Evolutionary conservation across 805 yeast genomes (phyloP).

Genomic region (Yueomyces sp.): DNA sequence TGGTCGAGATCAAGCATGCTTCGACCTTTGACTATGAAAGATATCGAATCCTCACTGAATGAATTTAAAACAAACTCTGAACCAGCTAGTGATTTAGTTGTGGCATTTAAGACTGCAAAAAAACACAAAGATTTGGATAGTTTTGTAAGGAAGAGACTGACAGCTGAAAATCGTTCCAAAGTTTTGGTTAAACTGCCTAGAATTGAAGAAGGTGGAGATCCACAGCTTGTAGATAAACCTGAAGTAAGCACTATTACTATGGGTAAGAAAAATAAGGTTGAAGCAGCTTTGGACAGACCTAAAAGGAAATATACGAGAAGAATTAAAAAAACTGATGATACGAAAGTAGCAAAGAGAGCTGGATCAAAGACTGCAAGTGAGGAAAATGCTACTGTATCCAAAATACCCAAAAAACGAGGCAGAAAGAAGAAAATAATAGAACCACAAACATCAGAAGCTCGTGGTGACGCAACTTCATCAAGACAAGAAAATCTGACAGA

Average conservation of each 20-base stretch:
- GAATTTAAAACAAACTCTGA: slow-evolving; percentile 5
- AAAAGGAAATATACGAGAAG: neutral
- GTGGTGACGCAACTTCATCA: no score
- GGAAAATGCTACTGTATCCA: neutral
- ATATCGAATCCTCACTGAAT: slow-evolving; percentile 9
- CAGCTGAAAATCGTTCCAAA: slow-evolving; percentile 12
- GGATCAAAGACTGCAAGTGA: neutral
- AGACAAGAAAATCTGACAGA: no score
- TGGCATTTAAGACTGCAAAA: slow-evolving; percentile 19
- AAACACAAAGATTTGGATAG: slow-evolving; percentile 11
- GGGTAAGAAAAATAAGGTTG: neutral
- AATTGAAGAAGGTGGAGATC: slow-evolving; percentile 17
- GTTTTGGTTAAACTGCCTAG: slow-evolving; percentile 9
- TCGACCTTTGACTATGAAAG: slow-evolving; percentile 6
- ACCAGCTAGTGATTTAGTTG: slow-evolving; percentile 11
- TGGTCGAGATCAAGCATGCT: slow-evolving; percentile 21
- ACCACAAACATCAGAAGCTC: neutral
- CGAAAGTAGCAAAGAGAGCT: neutral
- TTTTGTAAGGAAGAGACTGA: slow-evolving; percentile 14
- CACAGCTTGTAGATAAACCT: slow-evolving; percentile 9
- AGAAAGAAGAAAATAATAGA: neutral
- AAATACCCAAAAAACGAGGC: neutral
- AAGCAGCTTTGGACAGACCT: neutral
- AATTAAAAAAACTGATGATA: no score
- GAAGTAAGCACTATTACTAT: neutral